These are phyloP conservation scores for Monilinia polystroma DNA, from an alignment of 2,329 filamentous ascomycete genomes.

Conservation along the genomic window DNA sequence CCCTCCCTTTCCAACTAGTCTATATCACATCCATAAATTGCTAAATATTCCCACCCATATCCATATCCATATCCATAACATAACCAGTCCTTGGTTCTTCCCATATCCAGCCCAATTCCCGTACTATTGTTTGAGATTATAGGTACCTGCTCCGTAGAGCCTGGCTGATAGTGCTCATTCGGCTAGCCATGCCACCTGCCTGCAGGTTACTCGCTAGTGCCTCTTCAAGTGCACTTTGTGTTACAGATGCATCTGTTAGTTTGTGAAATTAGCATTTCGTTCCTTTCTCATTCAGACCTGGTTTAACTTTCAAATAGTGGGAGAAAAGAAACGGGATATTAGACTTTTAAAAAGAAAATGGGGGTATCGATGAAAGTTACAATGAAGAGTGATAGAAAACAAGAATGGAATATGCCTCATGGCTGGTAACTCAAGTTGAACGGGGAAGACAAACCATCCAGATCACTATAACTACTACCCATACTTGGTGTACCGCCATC, in stretches of 20 bases:
- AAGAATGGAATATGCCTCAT: slow-evolving; percentile 5
- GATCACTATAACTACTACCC: slow-evolving; percentile 83
- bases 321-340: not conserved
- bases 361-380: slow-evolving; percentile 6
- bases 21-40: not conserved
- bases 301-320: not conserved
- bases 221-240: slow-evolving; percentile 77
- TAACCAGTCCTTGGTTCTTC: not conserved
- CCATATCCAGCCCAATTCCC: not conserved
- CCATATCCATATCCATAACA: no score
- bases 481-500: slow-evolving; percentile 71
- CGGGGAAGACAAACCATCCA: slow-evolving; percentile 59
- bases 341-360: not conserved
- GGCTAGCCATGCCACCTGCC: slow-evolving; percentile 56
- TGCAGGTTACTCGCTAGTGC: slow-evolving; percentile 72
- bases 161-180: slow-evolving; percentile 69
- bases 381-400: slow-evolving; percentile 8
- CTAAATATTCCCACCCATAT: not conserved
- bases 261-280: not conserved
- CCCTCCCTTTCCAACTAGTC: no score
- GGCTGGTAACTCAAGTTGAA: not conserved
- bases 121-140: slow-evolving; percentile 25
- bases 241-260: slow-evolving; percentile 66
- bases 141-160: slow-evolving; percentile 61
- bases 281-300: not conserved